Base-by-base conservation (phyloP, 495 filamentous ascomycete genomes). In the Polyplosphaeria fusca region DNA sequence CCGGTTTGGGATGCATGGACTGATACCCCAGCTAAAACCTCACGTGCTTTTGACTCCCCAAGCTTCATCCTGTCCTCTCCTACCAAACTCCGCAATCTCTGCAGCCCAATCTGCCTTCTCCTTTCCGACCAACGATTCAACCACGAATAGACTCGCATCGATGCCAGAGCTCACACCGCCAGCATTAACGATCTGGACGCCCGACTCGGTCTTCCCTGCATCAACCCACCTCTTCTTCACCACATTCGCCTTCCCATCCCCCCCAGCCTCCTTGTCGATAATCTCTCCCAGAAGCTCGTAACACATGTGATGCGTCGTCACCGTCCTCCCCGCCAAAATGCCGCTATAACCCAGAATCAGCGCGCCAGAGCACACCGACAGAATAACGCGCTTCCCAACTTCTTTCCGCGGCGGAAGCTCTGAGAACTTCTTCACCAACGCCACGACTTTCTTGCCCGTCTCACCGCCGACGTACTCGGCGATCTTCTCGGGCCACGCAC, bases 351-450 rank as follows among this genome's bases (percentile, higher is more conserved):
- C 59, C 13, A 63, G 47, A 1, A 63, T 13, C 25, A 63, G 35
- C 5, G 59, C 26, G 1, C 59, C 59, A 2, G 59, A 57, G 24
- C 59, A 63, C 5, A 63, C 59, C 35, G 52, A 57, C 35, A 46
- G 40, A 12, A 63, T 9, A 9, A 63, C 14, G 9, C 59, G 37
- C 22, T 45, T 24, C 11, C 53, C 59, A 0, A 9, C 39, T 25
- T 66, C 52, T 1, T 60, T 14, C 12, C 51, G 13, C 28, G 44
- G 57, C 30, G 63, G 42, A 7, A 74, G 53, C 7, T 42, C 32
- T 19, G 66, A 61, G 58, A 74, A 74, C 25, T 50, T 59, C 46
- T 64, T 62, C 38, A 74, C 64, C 14, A 74, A 18, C n/a, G 64
- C 58, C 18, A 69, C 18, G 23, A 71, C 66, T 18, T 52, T 28